phyloP scores from a whole-genome alignment of 2,329 filamentous ascomycete species.

The Calycina marina region DNA sequence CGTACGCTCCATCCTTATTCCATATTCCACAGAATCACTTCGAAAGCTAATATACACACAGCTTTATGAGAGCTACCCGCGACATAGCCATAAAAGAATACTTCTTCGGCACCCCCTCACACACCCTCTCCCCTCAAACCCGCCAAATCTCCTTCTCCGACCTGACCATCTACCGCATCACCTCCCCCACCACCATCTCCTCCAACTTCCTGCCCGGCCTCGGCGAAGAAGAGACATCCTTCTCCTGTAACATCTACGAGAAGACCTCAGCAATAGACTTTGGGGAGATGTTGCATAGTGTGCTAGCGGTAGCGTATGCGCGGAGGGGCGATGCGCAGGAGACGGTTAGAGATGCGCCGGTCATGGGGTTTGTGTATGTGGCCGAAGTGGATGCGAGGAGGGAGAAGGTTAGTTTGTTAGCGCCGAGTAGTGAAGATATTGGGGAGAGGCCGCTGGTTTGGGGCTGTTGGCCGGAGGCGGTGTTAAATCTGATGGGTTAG shows the following conservation, averaged over 20 bases:
- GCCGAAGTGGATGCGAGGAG: slow-evolving; percentile 80
- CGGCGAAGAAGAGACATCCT: slow-evolving; percentile 18
- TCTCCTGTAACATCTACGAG: slow-evolving; percentile 32
- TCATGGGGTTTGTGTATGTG: slow-evolving; percentile 89
- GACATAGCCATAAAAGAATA: slow-evolving; percentile 78
- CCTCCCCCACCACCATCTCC: no score
- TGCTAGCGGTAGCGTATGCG: slow-evolving; percentile 75
- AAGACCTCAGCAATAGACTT: slow-evolving; percentile 48
- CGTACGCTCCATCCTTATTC: no score
- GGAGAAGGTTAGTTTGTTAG: slow-evolving; percentile 65
- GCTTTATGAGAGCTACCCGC: slow-evolving; percentile 28
- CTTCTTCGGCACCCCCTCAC: slow-evolving; percentile 73
- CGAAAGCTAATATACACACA: no score
- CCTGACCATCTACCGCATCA: slow-evolving; percentile 62
- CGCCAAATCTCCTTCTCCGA: slow-evolving; percentile 69
- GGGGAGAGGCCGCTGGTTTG: slow-evolving; percentile 69
- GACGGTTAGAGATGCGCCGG: slow-evolving; percentile 61
- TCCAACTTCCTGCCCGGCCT: slow-evolving; percentile 23
- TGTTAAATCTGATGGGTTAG: slow-evolving; percentile 40
- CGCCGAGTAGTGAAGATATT: slow-evolving; percentile 69
- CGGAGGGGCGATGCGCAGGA: slow-evolving; percentile 53
- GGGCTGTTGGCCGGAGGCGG: slow-evolving; percentile 77
- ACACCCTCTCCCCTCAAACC: slow-evolving; percentile 73
- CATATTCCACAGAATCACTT: no score
- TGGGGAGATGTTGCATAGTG: slow-evolving; percentile 66